Conservation (phyloP, 257 asterid genomes). For the Gentiana dahurica region DNA sequence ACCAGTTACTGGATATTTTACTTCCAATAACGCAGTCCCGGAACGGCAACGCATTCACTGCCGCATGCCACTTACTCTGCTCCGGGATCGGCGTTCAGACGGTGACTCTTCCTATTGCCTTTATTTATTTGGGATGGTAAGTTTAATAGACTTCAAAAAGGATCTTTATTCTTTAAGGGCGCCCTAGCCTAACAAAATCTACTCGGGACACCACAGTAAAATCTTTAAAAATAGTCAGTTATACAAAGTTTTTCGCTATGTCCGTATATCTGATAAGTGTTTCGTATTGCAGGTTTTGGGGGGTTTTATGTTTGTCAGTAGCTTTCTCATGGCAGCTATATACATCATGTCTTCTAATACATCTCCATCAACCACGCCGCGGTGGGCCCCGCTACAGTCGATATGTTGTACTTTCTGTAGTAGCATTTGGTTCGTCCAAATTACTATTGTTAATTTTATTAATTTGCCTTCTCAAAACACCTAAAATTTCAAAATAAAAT, state of each 20-base stretch:
- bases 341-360: constrained; percentile 4
- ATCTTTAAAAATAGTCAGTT: too few relatives aligned
- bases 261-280: neutral
- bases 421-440: constrained; percentile 46
- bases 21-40: constrained; percentile 6
- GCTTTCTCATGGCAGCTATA: constrained; percentile 4
- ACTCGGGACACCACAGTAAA: too few relatives aligned
- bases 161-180: neutral
- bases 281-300: constrained; percentile 4
- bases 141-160: neutral
- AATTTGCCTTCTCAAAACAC: neutral
- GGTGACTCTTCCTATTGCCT: constrained; percentile 49
- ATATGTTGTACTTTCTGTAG: constrained; percentile 6
- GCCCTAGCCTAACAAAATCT: neutral
- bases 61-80: constrained; percentile 30
- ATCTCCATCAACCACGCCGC: constrained; percentile 47
- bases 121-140: constrained; percentile 70
- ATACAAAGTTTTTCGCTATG: too few relatives aligned
- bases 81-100: constrained; percentile 61
- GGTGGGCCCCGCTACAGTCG: constrained; percentile 55
- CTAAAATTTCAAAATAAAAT: neutral
- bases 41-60: constrained; percentile 17
- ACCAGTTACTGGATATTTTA: neutral
- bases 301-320: neutral
- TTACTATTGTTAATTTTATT: neutral